Conservation (phyloP, 129 eudicot genomes). For the Tagetes erecta region DNA sequence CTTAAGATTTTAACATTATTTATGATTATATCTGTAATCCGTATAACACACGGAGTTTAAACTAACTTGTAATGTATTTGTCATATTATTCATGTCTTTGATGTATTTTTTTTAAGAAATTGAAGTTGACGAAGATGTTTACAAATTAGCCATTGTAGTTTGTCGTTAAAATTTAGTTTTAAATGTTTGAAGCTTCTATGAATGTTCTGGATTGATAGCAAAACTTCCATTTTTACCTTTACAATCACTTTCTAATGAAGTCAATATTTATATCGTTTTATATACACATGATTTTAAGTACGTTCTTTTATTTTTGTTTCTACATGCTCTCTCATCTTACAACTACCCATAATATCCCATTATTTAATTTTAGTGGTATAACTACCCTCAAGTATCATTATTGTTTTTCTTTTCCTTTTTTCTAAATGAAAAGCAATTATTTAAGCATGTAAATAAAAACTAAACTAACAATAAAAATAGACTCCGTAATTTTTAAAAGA, state of each 20-base stretch:
- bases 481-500: no score
- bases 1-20: no score
- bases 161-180: not conserved
- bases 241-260: not conserved
- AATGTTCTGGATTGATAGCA: constrained; percentile 10
- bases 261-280: not conserved
- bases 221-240: not conserved
- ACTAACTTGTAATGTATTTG: not conserved
- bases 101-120: not conserved
- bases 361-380: no score
- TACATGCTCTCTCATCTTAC: no score
- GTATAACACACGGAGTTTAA: no score
- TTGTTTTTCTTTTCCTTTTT: no score
- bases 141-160: not conserved
- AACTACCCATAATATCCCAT: no score
- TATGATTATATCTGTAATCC: no score
- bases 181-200: constrained; percentile 16
- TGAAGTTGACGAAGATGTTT: constrained; percentile 17
- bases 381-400: no score
- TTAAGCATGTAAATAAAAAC: no score
- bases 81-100: not conserved
- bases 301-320: not conserved
- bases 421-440: no score
- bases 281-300: not conserved
- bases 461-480: no score